phyloP scores from a whole-genome alignment of 2,329 filamentous ascomycete species.

The Rhynchosporium graminicola region DNA sequence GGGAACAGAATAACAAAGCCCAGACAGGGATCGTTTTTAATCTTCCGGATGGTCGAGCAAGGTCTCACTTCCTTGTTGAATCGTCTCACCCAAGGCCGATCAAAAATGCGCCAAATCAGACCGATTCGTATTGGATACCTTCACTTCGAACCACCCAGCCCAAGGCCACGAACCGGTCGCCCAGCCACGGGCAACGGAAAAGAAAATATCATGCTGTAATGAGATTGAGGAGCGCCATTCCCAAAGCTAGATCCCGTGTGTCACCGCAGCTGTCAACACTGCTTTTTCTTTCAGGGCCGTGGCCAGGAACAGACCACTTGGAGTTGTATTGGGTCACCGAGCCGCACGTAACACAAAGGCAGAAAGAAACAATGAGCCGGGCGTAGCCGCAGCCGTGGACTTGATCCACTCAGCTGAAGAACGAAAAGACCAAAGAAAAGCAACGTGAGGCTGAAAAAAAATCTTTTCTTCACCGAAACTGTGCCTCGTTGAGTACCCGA shows the following conservation, averaged over 20 bases:
- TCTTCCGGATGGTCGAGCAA: constrained; percentile 6
- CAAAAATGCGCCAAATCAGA: neutral
- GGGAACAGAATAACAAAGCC: constrained; percentile 2
- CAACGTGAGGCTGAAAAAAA: neutral
- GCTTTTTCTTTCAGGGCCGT: neutral
- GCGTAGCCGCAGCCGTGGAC: neutral
- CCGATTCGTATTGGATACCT: constrained; percentile 1
- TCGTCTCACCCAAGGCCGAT: neutral
- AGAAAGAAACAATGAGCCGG: constrained; percentile 8
- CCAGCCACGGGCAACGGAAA: neutral
- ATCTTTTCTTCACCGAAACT: neutral
- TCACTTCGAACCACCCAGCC: constrained; percentile 8
- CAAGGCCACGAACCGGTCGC: constrained; percentile 6
- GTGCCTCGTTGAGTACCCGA: neutral
- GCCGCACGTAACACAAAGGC: neutral
- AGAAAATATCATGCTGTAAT: neutral
- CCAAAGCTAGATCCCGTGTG: constrained; percentile 7
- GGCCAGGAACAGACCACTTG: constrained; percentile 6
- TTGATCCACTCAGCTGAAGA: neutral
- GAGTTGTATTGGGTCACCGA: neutral
- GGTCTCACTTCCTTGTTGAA: neutral
- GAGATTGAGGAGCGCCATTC: neutral
- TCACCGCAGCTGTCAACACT: constrained; percentile 10
- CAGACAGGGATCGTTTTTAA: neutral
- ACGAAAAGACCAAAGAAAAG: constrained; percentile 4